Percentiles rank a stretch among this genome's conserved stretches.
phyloP scores from a whole-genome alignment of 2,329 filamentous ascomycete genomes.

The Neofusicoccum laricinum region DNA sequence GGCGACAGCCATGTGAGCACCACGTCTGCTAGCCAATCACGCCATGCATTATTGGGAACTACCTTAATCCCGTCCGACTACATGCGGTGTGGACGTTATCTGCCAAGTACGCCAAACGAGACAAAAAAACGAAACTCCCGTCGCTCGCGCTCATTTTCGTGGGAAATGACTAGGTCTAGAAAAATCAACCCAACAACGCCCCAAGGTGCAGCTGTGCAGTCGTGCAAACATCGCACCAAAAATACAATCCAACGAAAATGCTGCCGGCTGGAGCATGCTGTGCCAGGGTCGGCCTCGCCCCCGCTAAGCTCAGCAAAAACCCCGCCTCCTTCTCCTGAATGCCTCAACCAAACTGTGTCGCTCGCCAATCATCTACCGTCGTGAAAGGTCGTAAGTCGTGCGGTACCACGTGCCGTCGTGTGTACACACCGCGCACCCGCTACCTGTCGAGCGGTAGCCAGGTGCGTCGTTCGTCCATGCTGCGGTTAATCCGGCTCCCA shows the following conservation, averaged over 20 bases:
- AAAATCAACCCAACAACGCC: not conserved
- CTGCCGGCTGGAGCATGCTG: not conserved
- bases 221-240: conserved; percentile 8
- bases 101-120: not conserved
- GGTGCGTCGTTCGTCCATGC: conserved; percentile 61
- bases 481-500: conserved; percentile 59
- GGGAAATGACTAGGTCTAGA: not conserved
- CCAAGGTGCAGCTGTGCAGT: not conserved
- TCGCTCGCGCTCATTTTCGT: conserved; percentile 5
- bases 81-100: not conserved
- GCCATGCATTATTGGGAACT: conserved; percentile 6
- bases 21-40: not conserved
- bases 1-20: not conserved
- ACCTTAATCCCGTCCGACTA: conserved; percentile 4
- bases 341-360: conserved; percentile 5
- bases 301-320: not conserved
- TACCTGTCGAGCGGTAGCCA: conserved; percentile 47
- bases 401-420: not conserved
- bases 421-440: not conserved
- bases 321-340: not conserved
- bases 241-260: not conserved
- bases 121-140: not conserved
- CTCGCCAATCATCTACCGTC: not conserved
- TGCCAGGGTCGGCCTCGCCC: not conserved
- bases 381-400: conserved; percentile 5